Conservation (phyloP, 139 green algal species). For the Coelastrella sp. region DNA sequence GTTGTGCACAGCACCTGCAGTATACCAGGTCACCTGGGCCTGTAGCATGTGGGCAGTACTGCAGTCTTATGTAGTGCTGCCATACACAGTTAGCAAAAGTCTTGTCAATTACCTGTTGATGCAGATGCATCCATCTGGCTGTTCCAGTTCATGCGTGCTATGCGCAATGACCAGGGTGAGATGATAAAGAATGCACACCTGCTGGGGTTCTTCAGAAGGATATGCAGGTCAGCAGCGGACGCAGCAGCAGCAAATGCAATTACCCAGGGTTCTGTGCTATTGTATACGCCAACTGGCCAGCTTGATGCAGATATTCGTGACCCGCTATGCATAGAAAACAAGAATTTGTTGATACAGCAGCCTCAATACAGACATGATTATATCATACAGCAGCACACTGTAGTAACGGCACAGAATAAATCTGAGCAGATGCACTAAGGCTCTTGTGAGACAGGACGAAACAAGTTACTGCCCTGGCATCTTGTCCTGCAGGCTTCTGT, state of each 20-base stretch:
- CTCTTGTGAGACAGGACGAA: not conserved
- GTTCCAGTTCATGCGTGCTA: slow-evolving; percentile 96
- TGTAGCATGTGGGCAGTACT: too few relatives aligned
- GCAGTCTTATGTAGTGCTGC: too few relatives aligned
- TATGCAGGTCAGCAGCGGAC: slow-evolving; percentile 78
- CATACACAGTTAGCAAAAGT: not conserved
- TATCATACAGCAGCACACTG: too few relatives aligned
- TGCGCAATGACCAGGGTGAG: slow-evolving; percentile 94
- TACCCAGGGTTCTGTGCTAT: too few relatives aligned
- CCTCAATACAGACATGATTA: too few relatives aligned
- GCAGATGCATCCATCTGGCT: slow-evolving; percentile 98
- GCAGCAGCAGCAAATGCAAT: not conserved
- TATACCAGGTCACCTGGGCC: too few relatives aligned
- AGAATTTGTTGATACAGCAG: too few relatives aligned
- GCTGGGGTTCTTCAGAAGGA: slow-evolving; percentile 96
- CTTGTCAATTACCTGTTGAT: not conserved
- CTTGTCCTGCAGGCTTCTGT: slow-evolving; percentile 83
- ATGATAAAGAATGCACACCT: slow-evolving; percentile 95
- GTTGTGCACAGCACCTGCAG: too few relatives aligned
- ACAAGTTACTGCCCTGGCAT: not conserved
- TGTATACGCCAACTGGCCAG: too few relatives aligned
- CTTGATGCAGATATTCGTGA: too few relatives aligned
- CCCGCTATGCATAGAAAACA: too few relatives aligned
- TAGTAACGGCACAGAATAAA: too few relatives aligned
- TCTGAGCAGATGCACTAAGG: not conserved